Base-by-base conservation (phyloP, 2,329 filamentous ascomycete species). In the Lasiodiplodia citricola region DNA sequence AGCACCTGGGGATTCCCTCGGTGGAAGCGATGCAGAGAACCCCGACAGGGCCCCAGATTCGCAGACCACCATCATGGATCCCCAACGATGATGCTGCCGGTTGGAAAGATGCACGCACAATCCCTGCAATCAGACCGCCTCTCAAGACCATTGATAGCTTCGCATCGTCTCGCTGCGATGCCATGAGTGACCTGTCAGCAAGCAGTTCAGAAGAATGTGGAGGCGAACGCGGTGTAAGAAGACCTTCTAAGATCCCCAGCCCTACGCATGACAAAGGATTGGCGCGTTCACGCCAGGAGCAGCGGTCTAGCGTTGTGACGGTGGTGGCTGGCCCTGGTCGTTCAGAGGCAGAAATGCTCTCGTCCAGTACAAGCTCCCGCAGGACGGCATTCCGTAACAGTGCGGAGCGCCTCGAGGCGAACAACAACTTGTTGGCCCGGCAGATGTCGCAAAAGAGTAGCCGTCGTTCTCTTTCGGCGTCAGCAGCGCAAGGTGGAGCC, bases 151-250 rank as follows among this genome's bases (percentile, higher is more conserved):
- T 56, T 16, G 64, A 56, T 25, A 55, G 54, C 54, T 56, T 58
- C 52, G 54, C 51, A 18, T 56, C 35, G 11, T 56, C 51, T 66
- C 37, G 21, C 52, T 25, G 23, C 23, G 52, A 56, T 13, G 35
- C 21, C 35, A 41, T 57, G 37, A 67, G 65, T 38, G 66, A 68
- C 54, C 57, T 68, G 35, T 68, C 66, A 18, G 57, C 50, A 6
- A 68, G 66, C 50, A 55, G 56, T 35, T 62, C 66, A n/a, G 66
- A 68, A 28, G 56, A 68, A n/a, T 47, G 13, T 44, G 66, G n/a
- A 28, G 57, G 47, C 18, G 63, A 56, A 5, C 44, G 38, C 14
- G 51, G 21, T 14, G 10, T 52, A 50, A 54, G 51, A 28, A 63
- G 41, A 11, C 47, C 47, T 37, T 37, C 65, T 1, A 67, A 67